Evolutionary conservation across 164 flowering plant species (phyloP).

Genomic region (Warburgia ugandensis): DNA sequence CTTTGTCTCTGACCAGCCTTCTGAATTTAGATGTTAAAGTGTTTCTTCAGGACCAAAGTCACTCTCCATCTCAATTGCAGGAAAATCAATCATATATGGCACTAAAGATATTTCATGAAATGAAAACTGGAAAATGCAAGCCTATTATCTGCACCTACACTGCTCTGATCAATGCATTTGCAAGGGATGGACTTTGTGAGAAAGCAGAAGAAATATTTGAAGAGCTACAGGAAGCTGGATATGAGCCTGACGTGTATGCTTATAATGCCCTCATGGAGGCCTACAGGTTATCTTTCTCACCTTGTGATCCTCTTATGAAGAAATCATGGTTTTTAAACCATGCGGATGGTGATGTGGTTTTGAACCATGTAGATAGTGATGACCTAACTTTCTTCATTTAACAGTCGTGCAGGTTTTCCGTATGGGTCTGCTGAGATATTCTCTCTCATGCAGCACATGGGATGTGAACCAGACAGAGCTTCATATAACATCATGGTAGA

Average conservation of each 20-base stretch:
- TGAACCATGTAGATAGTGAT: background rate
- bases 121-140: slow-evolving; percentile 53
- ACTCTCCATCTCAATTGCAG: slow-evolving; percentile 29
- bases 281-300: slow-evolving; percentile 45
- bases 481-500: slow-evolving; percentile 92
- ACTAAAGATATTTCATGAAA: slow-evolving; percentile 67
- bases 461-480: slow-evolving; percentile 92
- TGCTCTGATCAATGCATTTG: slow-evolving; percentile 83
- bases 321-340: background rate
- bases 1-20: background rate
- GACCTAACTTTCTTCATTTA: background rate
- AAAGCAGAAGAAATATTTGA: slow-evolving; percentile 91
- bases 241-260: slow-evolving; percentile 90
- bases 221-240: slow-evolving; percentile 75
- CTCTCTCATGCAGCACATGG: slow-evolving; percentile 94
- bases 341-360: background rate
- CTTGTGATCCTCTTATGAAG: background rate
- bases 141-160: slow-evolving; percentile 87
- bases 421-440: slow-evolving; percentile 81
- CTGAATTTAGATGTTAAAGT: no score
- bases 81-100: slow-evolving; percentile 64
- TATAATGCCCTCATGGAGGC: slow-evolving; percentile 97
- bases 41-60: no score
- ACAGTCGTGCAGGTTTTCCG: slow-evolving; percentile 71
- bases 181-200: slow-evolving; percentile 83